Evolutionary conservation across 345 rosid genomes (phyloP).

Genomic region (Hibiscus tridactylites): DNA sequence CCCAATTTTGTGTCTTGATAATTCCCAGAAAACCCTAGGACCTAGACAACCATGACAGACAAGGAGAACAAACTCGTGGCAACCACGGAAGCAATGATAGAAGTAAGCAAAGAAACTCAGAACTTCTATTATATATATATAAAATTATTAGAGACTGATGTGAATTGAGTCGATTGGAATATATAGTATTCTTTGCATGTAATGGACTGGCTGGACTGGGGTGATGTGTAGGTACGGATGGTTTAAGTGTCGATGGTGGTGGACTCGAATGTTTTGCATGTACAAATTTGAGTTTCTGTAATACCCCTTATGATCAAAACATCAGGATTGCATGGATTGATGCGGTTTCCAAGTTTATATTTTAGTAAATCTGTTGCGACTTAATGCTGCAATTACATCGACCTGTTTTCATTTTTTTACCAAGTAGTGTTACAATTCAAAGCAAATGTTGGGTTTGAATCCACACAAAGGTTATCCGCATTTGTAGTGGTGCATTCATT

Average conservation of each 20-base stretch:
- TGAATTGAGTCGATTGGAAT: background rate
- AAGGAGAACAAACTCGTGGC: background rate
- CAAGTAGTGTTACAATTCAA: no score
- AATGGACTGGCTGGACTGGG: background rate
- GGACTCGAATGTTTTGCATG: background rate
- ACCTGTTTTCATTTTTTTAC: background rate
- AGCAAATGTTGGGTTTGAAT: no score
- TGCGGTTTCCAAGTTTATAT: background rate
- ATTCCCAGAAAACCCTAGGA: background rate
- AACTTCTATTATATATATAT: background rate
- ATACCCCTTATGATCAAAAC: background rate
- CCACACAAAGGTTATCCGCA: no score
- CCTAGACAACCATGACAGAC: background rate
- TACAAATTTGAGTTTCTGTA: background rate
- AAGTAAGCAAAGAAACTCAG: background rate
- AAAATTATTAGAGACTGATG: background rate
- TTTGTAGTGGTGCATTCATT: no score
- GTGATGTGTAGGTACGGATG: background rate
- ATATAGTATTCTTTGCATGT: background rate
- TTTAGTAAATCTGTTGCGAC: background rate
- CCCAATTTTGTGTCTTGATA: background rate
- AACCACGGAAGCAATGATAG: background rate
- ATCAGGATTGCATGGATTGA: background rate
- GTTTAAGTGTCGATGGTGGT: background rate
- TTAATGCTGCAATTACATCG: background rate